Conservation (phyloP, 2,329 filamentous ascomycete species). For the Apiospora pterosperma region DNA sequence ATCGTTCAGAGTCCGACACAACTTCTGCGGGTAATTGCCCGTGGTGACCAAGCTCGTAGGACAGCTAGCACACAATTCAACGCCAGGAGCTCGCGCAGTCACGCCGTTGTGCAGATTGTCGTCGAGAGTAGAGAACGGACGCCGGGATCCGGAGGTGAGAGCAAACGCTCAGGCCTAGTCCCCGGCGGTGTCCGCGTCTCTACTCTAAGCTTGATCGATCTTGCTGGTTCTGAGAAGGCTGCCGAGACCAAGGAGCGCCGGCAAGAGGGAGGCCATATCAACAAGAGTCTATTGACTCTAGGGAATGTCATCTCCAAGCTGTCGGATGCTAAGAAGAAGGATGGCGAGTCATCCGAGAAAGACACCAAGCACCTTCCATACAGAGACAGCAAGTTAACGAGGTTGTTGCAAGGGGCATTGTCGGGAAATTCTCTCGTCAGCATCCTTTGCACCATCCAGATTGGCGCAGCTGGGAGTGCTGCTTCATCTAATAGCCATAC, state of each 20-base stretch:
- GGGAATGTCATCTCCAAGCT: slow-evolving; percentile 92
- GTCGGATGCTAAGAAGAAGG: slow-evolving; percentile 85
- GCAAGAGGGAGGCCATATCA: slow-evolving; percentile 95
- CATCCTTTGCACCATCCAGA: slow-evolving; percentile 94
- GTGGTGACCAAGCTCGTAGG: slow-evolving; percentile 85
- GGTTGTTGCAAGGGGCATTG: slow-evolving; percentile 85
- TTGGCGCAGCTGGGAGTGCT: slow-evolving; percentile 71
- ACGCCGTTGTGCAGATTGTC: slow-evolving; percentile 97
- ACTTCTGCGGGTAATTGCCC: slow-evolving; percentile 87
- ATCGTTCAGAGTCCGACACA: slow-evolving; percentile 98
- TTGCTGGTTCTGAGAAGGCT: slow-evolving; percentile 93
- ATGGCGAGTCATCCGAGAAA: slow-evolving; percentile 68
- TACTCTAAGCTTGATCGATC: slow-evolving; percentile 90
- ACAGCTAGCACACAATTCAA: slow-evolving; percentile 98
- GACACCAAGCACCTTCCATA: slow-evolving; percentile 93
- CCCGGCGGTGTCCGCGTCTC: slow-evolving; percentile 94
- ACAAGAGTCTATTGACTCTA: slow-evolving; percentile 92
- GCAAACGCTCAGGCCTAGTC: slow-evolving; percentile 65
- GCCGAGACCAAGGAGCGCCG: slow-evolving; percentile 92
- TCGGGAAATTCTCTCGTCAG: slow-evolving; percentile 94
- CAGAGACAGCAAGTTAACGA: slow-evolving; percentile 93
- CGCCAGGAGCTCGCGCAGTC: slow-evolving; percentile 91
- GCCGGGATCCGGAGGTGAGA: slow-evolving; percentile 50
- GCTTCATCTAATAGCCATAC: slow-evolving; percentile 73
- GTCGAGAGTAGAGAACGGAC: slow-evolving; percentile 92